Percentiles rank a stretch among this genome's conserved stretches.
Evolutionary conservation across 2,329 filamentous ascomycete genomes (phyloP).

Genomic region (Dactylellina parvicollis): DNA sequence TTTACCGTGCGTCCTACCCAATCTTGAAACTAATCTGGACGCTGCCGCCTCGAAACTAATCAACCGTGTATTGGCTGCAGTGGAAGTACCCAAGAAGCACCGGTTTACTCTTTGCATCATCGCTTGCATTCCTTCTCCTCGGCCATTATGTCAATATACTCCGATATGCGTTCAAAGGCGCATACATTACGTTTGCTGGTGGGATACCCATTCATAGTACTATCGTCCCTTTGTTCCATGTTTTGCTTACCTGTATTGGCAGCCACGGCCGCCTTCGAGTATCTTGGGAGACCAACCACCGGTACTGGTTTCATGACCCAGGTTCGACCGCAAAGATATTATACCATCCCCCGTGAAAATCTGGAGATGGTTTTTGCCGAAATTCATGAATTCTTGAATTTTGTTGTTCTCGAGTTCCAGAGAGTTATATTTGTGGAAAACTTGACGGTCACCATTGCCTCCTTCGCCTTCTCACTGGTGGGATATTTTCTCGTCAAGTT

Average conservation of each 20-base stretch:
- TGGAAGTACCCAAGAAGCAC: constrained; percentile 68
- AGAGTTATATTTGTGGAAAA: constrained; percentile 76
- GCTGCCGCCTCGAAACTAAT: not conserved
- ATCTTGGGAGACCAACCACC: constrained; percentile 70
- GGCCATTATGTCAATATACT: constrained; percentile 74
- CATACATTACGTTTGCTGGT: constrained; percentile 63
- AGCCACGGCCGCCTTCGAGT: constrained; percentile 63
- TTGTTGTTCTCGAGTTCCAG: constrained; percentile 76
- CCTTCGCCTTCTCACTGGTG: constrained; percentile 70
- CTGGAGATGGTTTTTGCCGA: constrained; percentile 72
- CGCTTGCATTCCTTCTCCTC: constrained; percentile 69
- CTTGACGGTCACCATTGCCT: constrained; percentile 69
- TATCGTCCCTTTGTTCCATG: not conserved
- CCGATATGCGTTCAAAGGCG: constrained; percentile 73
- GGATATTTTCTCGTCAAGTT: constrained; percentile 76
- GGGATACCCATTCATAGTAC: constrained; percentile 12
- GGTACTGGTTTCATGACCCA: constrained; percentile 72
- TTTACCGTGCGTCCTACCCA: constrained; percentile 74
- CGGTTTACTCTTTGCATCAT: constrained; percentile 71
- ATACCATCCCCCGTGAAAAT: constrained; percentile 72
- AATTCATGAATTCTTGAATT: constrained; percentile 75
- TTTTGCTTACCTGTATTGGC: constrained; percentile 25
- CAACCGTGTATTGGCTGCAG: constrained; percentile 10
- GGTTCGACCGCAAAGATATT: constrained; percentile 74
- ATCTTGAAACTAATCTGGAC: too few species aligned